phyloP scores from a whole-genome alignment of 1,139 yeast species.

The Zygoascus hellenicus region DNA sequence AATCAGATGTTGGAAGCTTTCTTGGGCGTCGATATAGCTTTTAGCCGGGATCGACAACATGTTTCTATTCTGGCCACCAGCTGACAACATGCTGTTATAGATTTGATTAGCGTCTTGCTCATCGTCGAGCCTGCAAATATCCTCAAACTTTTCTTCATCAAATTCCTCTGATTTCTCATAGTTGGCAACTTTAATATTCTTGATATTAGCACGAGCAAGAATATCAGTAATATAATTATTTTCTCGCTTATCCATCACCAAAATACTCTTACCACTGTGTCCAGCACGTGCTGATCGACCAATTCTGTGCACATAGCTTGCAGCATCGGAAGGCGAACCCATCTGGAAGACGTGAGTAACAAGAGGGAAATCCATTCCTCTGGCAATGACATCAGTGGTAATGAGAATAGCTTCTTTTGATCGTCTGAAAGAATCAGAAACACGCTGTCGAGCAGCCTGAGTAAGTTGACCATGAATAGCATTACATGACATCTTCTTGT shows the following conservation, averaged over 20 bases:
- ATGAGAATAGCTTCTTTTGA: conserved; percentile 53
- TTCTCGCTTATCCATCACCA: conserved; percentile 24
- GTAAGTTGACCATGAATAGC: conserved; percentile 66
- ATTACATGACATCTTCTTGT: conserved; percentile 16
- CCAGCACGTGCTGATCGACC: conserved; percentile 98
- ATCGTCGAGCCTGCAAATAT: conserved; percentile 13
- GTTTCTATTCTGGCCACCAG: conserved; percentile 13
- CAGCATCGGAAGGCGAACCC: conserved; percentile 65
- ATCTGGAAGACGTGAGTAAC: conserved; percentile 78
- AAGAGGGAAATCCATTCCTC: conserved; percentile 91
- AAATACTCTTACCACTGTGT: conserved; percentile 49
- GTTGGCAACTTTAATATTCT: conserved; percentile 13
- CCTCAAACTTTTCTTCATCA: conserved; percentile 12
- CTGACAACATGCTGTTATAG: conserved; percentile 14
- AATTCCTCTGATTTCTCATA: conserved; percentile 15
- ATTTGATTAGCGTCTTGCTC: conserved; percentile 17
- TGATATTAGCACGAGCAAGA: conserved; percentile 3
- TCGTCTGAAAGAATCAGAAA: conserved; percentile 51
- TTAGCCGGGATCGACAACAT: conserved; percentile 12
- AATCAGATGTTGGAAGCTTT: conserved; percentile 10
- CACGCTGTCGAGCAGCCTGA: conserved; percentile 57
- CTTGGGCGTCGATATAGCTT: conserved; percentile 14
- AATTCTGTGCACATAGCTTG: conserved; percentile 84
- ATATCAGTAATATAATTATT: conserved; percentile 18
- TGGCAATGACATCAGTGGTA: conserved; percentile 91